These are phyloP conservation scores for Mycena leptocephala DNA, from an alignment of 768 basidiomycete genomes.

Conservation along the genomic window DNA sequence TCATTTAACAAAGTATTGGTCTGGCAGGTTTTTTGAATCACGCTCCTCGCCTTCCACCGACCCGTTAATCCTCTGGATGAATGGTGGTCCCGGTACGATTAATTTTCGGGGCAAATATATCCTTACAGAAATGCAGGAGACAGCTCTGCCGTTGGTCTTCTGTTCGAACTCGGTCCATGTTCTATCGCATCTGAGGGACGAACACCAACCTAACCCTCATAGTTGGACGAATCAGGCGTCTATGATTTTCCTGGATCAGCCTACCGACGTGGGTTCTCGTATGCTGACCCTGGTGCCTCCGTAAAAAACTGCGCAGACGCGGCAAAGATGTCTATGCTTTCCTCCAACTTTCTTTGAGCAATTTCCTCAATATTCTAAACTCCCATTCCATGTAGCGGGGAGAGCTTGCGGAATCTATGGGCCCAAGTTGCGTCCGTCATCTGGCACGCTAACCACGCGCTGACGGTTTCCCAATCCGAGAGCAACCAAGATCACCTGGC, in stretches of 20 bases:
- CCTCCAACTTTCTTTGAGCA: conserved; percentile 53
- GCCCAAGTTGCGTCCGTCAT: conserved; percentile 65
- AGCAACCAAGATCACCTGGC: conserved; percentile 52
- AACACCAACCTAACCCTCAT: conserved; percentile 53
- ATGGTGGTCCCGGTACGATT: conserved; percentile 62
- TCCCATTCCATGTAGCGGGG: conserved; percentile 52
- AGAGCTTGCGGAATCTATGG: conserved; percentile 59
- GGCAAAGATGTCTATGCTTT: conserved; percentile 64
- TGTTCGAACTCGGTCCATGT: conserved; percentile 85
- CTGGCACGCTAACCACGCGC: conserved; percentile 57
- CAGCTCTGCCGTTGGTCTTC: conserved; percentile 64
- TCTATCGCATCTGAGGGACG: conserved; percentile 65
- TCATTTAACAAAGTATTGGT: background rate
- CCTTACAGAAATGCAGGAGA: conserved; percentile 25
- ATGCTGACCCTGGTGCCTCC: conserved; percentile 47
- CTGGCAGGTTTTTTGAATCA: conserved; percentile 75
- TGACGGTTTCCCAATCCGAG: conserved; percentile 40
- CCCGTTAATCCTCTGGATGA: conserved; percentile 80
- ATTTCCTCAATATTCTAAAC: conserved; percentile 52
- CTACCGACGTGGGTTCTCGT: conserved; percentile 67
- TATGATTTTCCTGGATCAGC: conserved; percentile 53
- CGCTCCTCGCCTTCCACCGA: conserved; percentile 70
- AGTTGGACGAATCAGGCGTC: conserved; percentile 65
- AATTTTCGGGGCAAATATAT: background rate
- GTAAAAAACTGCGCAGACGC: conserved; percentile 64